Base-by-base conservation (phyloP, 129 eudicot genomes). In the Flaveria sonorensis region DNA sequence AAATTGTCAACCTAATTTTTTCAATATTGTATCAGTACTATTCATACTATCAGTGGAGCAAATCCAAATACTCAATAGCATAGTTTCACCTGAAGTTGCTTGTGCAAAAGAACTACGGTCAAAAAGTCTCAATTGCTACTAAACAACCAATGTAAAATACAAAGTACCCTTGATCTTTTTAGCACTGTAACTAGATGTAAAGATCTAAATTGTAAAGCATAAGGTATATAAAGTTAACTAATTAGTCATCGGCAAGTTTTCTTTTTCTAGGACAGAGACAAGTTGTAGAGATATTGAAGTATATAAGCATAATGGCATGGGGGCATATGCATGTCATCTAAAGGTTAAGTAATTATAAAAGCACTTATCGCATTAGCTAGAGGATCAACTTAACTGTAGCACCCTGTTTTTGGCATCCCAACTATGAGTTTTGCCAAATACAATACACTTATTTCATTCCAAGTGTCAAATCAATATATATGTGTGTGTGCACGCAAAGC, bases 301-400 rank as follows among this genome's bases (percentile, higher is more conserved):
- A 23, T 60, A 60, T 26, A 60, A 60, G 24, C 10, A 60, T 60
- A 60, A 56, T 2, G 63, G 30, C 63, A 9, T 56, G 14, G 30
- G 23, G 6, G n/a, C n/a, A 52, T 57, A 57, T 57, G 30, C 11
- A 19, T 19, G 18, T 8, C 11, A 57, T 18, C 64, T 57, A 2
- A 32, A 32, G 48, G 7, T 57, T 21, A 20, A 20, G 14, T 24
- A 23, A 60, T 1, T 24, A 12, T 23, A 60, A 21, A 57, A 57
- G 30, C 32, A 57, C 23, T 57, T 57, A 30, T 57, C 21, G 23
- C 64, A 20, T 57, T 57, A 10, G 64, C 30, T 57, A 57, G 64
- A 57, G 64, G 64, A 57, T 57, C 64, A 57, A 23, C 32, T 57
- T 57, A 36, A 57, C 23, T 57, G 64, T 57, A 57, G 36, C 64